Evolutionary conservation across 257 asterid species (phyloP), one percentile per base, ranked within the genome.

Genomic region (Scutellaria galericulata): DNA sequence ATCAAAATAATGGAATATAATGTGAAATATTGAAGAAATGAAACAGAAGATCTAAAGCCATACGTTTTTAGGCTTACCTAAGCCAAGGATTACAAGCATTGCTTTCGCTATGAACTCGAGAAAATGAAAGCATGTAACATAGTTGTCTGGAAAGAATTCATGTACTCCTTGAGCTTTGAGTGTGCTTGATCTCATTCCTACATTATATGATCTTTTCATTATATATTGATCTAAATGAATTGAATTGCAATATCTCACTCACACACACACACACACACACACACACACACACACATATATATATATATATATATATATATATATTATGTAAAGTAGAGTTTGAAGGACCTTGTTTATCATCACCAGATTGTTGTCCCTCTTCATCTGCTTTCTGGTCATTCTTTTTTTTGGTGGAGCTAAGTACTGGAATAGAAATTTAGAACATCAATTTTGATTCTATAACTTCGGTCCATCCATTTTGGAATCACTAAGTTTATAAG

Each of bases 11-110:
- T 31, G 37, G 5, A 31, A 31, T 31, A 31, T 31, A 31, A 31
- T 31, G 47, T 42, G 47, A 9, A 42, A 42, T 42, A 42, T 2
- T 42, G 47, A 9, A 53, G 22, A 18, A 7, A 1, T 18, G 4
- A 9, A 18, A 9, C 0, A 15, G n/a, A 3, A 44, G 11, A 44
- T 3, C 4, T 44, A 44, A 7, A 44, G 2, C 3, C 48, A 42
- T 42, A 1, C n/a, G 5, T 2, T 41, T 8, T 37, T 42, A 18
- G 24, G 62, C 48, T 73, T 78, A 81, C 83, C 85, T 44, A 81
- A 41, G 73, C 83, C 79, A 40, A 81, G 74, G 55, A 81, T 47
- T 22, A 78, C 71, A 22, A 78, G 46, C 77, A 71, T 44, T 55
- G 59, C 45, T 62, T 75, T 81, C 67, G 81, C 66, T 31, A 81